Percentiles rank a stretch among this genome's conserved stretches.
phyloP scores from a whole-genome alignment of 2,329 filamentous ascomycete species.

The Scortechinia acanthostroma region DNA sequence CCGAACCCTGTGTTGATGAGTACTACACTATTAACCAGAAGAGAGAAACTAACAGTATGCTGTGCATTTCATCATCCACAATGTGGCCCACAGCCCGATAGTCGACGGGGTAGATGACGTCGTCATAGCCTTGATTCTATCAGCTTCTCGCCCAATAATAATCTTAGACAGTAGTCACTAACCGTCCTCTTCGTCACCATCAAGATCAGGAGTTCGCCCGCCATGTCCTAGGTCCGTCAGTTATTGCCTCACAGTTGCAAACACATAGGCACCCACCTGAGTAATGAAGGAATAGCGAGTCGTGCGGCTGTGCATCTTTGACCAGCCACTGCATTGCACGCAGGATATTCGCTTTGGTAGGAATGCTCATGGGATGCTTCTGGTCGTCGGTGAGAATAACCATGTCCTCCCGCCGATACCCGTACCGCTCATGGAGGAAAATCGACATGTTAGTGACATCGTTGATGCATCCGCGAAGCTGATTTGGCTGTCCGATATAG shows the following conservation, averaged over 20 bases:
- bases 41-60: too few species aligned
- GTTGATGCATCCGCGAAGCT: slow-evolving; percentile 49
- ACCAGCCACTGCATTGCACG: slow-evolving; percentile 67
- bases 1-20: too few species aligned
- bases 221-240: slow-evolving; percentile 14
- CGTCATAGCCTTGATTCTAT: slow-evolving; percentile 35
- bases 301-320: slow-evolving; percentile 59
- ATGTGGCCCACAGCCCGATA: slow-evolving; percentile 41
- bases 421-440: slow-evolving; percentile 58
- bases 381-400: slow-evolving; percentile 64
- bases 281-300: slow-evolving; percentile 67
- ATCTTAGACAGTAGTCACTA: slow-evolving; percentile 42
- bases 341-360: slow-evolving; percentile 60
- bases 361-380: slow-evolving; percentile 64
- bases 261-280: slow-evolving; percentile 32
- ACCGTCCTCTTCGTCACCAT: slow-evolving; percentile 43
- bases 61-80: slow-evolving; percentile 47
- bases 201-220: slow-evolving; percentile 40
- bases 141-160: too few species aligned
- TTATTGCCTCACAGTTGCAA: slow-evolving; percentile 14
- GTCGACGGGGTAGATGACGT: slow-evolving; percentile 48
- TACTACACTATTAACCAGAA: too few species aligned
- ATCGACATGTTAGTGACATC: slow-evolving; percentile 67
- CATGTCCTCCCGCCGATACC: slow-evolving; percentile 66
- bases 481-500: slow-evolving; percentile 1